Conservation (phyloP, 129 eudicot species). For the Rutidosis leptorrhynchoides region DNA sequence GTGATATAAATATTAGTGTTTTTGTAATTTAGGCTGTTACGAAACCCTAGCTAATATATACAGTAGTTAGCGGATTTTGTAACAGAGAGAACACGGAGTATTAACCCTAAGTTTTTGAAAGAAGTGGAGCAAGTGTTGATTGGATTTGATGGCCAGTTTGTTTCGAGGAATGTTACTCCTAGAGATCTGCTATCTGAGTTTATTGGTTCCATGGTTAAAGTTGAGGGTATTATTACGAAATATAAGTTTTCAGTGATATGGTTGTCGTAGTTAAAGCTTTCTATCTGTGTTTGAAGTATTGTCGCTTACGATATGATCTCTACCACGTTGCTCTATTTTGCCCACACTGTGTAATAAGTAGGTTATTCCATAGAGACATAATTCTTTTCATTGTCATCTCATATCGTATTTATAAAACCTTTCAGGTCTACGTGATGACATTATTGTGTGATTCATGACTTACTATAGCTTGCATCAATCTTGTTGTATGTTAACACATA, state of each 20-base stretch:
- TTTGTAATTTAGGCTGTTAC: conserved; percentile 52
- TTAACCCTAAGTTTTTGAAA: conserved; percentile 74
- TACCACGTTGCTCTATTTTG: too few relatives aligned
- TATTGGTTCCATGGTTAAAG: conserved; percentile 92
- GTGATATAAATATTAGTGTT: conserved; percentile 4
- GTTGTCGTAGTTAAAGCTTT: neutral
- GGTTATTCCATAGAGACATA: too few relatives aligned
- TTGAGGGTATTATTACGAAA: conserved; percentile 92
- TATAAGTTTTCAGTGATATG: conserved; percentile 38
- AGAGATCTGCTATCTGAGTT: conserved; percentile 85
- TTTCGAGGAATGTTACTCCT: conserved; percentile 91
- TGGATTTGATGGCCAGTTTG: conserved; percentile 94
- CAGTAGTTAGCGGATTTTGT: conserved; percentile 78
- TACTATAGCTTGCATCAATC: neutral
- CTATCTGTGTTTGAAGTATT: neutral
- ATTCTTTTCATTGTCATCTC: neutral
- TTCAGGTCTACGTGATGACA: neutral
- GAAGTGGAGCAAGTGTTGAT: conserved; percentile 89
- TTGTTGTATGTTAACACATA: neutral
- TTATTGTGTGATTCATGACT: neutral
- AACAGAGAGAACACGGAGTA: conserved; percentile 63
- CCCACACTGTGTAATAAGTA: too few relatives aligned
- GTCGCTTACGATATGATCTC: neutral
- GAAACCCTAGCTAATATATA: conserved; percentile 70
- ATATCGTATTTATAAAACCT: neutral